phyloP scores from a whole-genome alignment of 441 rosid species.

The Rhodomyrtus psidioides region DNA sequence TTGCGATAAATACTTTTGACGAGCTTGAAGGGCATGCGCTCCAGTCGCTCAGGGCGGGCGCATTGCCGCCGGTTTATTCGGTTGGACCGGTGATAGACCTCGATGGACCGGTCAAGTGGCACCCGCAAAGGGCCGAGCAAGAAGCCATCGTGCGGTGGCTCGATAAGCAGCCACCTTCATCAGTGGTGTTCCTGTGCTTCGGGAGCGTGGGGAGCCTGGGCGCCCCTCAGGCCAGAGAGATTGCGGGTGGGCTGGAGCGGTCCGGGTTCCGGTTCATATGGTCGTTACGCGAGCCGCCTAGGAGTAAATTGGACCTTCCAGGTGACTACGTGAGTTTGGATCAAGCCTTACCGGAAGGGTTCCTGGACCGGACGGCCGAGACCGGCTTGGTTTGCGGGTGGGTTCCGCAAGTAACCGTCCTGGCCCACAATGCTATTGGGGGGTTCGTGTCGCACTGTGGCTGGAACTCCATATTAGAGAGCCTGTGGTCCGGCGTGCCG shows the following conservation, averaged over 20 bases:
- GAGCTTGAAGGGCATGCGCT: not conserved
- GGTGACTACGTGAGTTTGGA: not conserved
- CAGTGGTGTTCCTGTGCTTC: not conserved
- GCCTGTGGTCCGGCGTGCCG: not conserved
- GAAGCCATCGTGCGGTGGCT: not conserved
- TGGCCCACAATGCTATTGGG: not conserved
- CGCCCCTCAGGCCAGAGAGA: not conserved
- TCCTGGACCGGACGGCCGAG: not conserved
- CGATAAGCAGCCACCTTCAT: not conserved
- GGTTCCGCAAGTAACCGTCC: not conserved
- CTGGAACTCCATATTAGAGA: not conserved
- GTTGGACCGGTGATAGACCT: not conserved
- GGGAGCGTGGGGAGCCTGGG: not conserved
- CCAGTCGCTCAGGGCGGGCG: not conserved
- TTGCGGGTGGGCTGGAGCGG: not conserved
- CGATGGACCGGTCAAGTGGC: not conserved
- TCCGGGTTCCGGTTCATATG: not conserved
- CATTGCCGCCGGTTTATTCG: not conserved
- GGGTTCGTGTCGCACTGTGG: not conserved
- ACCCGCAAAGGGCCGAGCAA: not conserved
- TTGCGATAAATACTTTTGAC: not conserved
- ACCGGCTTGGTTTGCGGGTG: not conserved
- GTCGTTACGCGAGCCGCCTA: not conserved
- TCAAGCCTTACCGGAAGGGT: not conserved
- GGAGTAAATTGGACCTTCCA: not conserved